Evolutionary conservation across 805 yeast genomes (phyloP).

Genomic region (Metschnikowia borealis): DNA sequence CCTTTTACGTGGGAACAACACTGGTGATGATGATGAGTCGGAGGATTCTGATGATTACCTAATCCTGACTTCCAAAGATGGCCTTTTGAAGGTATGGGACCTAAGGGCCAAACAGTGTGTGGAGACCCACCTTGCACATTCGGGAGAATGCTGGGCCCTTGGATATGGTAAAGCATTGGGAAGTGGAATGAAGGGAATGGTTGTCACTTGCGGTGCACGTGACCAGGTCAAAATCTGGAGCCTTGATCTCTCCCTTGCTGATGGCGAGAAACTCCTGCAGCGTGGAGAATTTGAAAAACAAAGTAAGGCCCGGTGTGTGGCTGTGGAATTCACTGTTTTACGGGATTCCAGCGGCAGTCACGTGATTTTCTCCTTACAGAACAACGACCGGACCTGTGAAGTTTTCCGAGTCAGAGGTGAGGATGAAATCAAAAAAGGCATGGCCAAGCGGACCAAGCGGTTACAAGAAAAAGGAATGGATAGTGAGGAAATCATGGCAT

Average conservation of each 20-base stretch:
- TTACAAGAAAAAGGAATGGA: conserved; percentile 64
- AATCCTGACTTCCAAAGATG: conserved; percentile 80
- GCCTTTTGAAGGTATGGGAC: conserved; percentile 91
- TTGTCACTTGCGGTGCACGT: conserved; percentile 74
- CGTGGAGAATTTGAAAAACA: conserved; percentile 70
- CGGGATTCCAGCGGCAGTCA: conserved; percentile 28
- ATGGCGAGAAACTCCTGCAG: conserved; percentile 46
- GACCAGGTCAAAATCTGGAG: conserved; percentile 83
- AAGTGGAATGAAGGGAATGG: conserved; percentile 29
- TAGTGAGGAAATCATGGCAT: conserved; percentile 51
- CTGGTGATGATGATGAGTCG: conserved; percentile 11
- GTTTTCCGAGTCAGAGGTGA: conserved; percentile 69
- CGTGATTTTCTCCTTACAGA: conserved; percentile 64
- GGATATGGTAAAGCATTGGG: conserved; percentile 19
- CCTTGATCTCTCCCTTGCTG: conserved; percentile 52
- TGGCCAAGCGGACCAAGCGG: conserved; percentile 73
- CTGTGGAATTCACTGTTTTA: conserved; percentile 46
- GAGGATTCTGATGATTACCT: conserved; percentile 71
- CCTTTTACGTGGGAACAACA: conserved; percentile 30
- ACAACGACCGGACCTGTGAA: conserved; percentile 78
- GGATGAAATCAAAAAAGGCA: conserved; percentile 76
- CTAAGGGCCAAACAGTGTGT: conserved; percentile 81
- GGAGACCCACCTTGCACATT: conserved; percentile 91
- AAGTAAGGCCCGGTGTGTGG: conserved; percentile 67
- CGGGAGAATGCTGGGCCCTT: conserved; percentile 90